Base-by-base conservation (phyloP, 2,329 filamentous ascomycete species). In the Fusarium pininemorale region DNA sequence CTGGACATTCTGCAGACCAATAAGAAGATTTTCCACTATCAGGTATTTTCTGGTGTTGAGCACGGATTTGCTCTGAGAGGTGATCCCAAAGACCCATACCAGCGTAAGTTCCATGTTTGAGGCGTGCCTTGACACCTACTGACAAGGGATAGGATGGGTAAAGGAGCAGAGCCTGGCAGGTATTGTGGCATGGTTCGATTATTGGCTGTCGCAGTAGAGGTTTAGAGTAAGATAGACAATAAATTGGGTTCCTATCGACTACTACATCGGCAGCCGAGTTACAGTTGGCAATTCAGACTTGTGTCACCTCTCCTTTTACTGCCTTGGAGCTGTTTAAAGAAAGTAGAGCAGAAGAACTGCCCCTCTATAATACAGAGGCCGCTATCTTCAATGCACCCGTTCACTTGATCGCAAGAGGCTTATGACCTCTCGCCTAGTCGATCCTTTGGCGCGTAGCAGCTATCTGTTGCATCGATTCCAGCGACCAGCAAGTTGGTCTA, bases 151-250 rank as follows among this genome's bases (percentile, higher is more conserved):
- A 63, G 60, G 60, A 22, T 63, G 53, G 60, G 60, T 59, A 4
- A 63, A 63, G 28, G 60, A 63, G 24, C 42, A 63, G 20, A 63
- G 60, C 47, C 60, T 63, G 5, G 11, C n/a, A 12, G 42, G 53
- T 16, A 63, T 63, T 18, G 53, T 63, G 28, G 35, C 53, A n/a
- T 63, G 60, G 60, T 63, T 63, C 20, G 42, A 63, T n/a, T 59
- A 63, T 20, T 63, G 60, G 60, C 20, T 63, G 7, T 59, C 53
- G 32, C 35, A 59, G 41, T 63, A n/a, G 18, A 32, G 2, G 32
- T 32, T 32, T 32, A 1, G 2, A 32, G 32, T 32, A 14, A 7
- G 0, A 32, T 32, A 32, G 32, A 32, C 32, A 32, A 14, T 32
- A 3, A 14, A 32, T 32, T 32, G 0, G 32, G 2, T 32, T 3